Evolutionary conservation across 2,329 filamentous ascomycete species (phyloP), one percentile per base, ranked within the genome.

Genomic region (Apiospora phragmitis): DNA sequence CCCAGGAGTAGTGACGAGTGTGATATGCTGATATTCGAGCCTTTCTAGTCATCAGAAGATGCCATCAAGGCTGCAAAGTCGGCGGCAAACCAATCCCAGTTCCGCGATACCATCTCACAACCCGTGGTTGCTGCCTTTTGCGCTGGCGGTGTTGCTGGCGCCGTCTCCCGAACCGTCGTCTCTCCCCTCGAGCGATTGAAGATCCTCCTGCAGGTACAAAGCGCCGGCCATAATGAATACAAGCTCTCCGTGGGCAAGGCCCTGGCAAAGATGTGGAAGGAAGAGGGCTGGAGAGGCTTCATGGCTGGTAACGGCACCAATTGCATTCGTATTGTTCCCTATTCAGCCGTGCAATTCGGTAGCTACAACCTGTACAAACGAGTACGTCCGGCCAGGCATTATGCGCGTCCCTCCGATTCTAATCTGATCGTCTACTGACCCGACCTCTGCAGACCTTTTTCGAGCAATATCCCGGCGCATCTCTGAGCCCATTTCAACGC

Each of bases 271-370:
- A 99, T 99, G 92, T 97, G 95, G 91, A 91, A 87, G 76, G 96
- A 99, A 80, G 96, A 99, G 83, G 96, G 96, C 69, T 98, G 95
- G 94, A 91, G 91, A 81, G 96, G 96, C 0, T 97, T 98, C 82
- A 97, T 99, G 95, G 91, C 94, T 75, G 96, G 96, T 68, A 99
- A 99, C 80, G 96, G 96, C 73, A 98, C 95, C 72, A 99, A 99
- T 82, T 99, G 96, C 86, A 94, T 99, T 77, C 93, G 96, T 73
- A 99, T 99, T 75, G 94, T 99, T 68, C 96, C 96, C 5, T 99
- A 99, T 82, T 98, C 95, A 67, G 96, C 96, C 14, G 96, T 98
- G 51, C 96, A 99, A 79, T 99, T 99, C 82, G 95, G 95, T 76
- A 97, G 94, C 79, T 99, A 98, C 85, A 98, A 97, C 80, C 90